Evolutionary conservation across 352 stramenopile genomes (phyloP), one percentile per base, ranked within the genome.

Genomic region (Globisporangium paroecandrum): DNA sequence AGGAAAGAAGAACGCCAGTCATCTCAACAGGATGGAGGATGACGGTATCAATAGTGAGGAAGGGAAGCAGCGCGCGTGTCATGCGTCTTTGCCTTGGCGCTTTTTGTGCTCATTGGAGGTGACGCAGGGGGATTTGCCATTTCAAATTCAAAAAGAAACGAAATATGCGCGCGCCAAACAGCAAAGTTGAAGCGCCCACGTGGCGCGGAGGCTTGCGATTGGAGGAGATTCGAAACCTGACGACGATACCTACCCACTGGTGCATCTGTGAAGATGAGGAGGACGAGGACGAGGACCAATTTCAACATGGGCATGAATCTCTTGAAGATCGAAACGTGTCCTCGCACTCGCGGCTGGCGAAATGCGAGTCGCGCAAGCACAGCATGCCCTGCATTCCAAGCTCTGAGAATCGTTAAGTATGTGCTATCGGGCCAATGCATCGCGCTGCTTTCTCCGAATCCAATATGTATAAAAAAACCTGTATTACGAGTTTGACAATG

Each of bases 171-270:
- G 9, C 4, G 29, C 57, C 5, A 25, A 12, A n/a, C 34, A 47
- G 18, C 25, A 59, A 41, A 18, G 53, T 32, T 43, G 51, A 20
- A 15, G 8, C 3, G 13, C 43, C 25, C 62, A 60, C 62, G 62
- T 68, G 62, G 47, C 62, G 22, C 29, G 51, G 10, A 62, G 18
- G n/a, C 13, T 29, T 49, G 25, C 62, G 36, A 68, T 68, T 68
- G 62, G 62, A 53, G 62, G 32, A 62, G 62, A 34, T 24, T 49
- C 24, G 27, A 20, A 60, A 29, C 8, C 32, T 56, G 36, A 29
- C 36, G 57, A 34, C 2, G 32, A 51, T 24, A 51, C 43, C 43
- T 51, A 24, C 43, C 43, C 18, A 12, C 43, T 24, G 43, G 18
- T 51, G 43, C 43, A 56, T 56, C 47, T 25, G 43, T 38, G 32